These are phyloP conservation scores for Claviceps africana DNA, from an alignment of 2,329 filamentous ascomycete genomes.

Conservation along the genomic window DNA sequence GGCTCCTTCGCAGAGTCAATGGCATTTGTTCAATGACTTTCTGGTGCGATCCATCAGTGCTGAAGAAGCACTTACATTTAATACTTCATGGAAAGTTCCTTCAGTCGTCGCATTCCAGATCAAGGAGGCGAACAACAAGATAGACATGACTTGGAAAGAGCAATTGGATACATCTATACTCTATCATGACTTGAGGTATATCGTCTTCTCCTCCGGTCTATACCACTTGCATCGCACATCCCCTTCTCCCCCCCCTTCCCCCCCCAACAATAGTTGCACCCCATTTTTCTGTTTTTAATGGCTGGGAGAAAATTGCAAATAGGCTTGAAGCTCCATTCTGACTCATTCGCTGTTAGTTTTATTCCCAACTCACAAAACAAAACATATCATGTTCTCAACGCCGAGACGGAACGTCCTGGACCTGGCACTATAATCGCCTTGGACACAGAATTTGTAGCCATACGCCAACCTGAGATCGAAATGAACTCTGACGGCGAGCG, in stretches of 20 bases:
- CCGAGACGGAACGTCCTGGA: constrained; percentile 49
- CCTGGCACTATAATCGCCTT: constrained; percentile 69
- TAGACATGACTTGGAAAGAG: constrained; percentile 78
- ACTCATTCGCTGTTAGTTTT: constrained; percentile 19
- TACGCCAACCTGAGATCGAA: constrained; percentile 87
- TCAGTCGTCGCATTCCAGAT: constrained; percentile 78
- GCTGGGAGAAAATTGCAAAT: not conserved
- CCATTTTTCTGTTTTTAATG: not conserved
- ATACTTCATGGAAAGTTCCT: constrained; percentile 82
- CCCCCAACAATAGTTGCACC: not conserved
- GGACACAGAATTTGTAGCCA: constrained; percentile 90
- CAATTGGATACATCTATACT: constrained; percentile 72
- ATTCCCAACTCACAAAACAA: constrained; percentile 22
- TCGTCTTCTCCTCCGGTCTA: not conserved
- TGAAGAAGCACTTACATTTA: constrained; percentile 80
- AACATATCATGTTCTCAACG: constrained; percentile 46
- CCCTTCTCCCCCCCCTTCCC: not conserved
- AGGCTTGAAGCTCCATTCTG: not conserved
- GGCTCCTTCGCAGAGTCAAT: constrained; percentile 50
- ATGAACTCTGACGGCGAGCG: constrained; percentile 89
- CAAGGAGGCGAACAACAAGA: constrained; percentile 63
- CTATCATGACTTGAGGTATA: constrained; percentile 53
- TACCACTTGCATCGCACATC: not conserved
- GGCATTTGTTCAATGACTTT: constrained; percentile 98
- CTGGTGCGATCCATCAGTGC: constrained; percentile 66